Percentiles rank a stretch among this genome's conserved stretches.
Evolutionary conservation across 768 basidiomycete genomes (phyloP).

Genomic region (Neoboletus magnificus): DNA sequence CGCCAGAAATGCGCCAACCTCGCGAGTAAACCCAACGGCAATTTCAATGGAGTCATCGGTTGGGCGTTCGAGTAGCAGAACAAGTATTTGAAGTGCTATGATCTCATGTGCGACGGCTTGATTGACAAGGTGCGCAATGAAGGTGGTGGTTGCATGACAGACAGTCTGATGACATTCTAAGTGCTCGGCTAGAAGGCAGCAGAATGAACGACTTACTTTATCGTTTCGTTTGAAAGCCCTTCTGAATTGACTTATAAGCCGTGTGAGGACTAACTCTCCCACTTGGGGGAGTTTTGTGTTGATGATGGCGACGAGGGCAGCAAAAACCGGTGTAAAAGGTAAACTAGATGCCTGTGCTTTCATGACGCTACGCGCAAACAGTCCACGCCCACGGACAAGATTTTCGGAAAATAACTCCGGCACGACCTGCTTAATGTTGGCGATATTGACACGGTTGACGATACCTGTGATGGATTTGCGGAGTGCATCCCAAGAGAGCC

Average conservation of each 20-base stretch:
- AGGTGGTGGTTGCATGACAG: constrained; percentile 90
- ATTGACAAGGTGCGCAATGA: constrained; percentile 88
- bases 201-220: constrained; percentile 59
- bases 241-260: constrained; percentile 93
- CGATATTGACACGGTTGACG: constrained; percentile 96
- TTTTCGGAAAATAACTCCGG: constrained; percentile 94
- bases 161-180: constrained; percentile 57
- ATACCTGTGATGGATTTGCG: constrained; percentile 98
- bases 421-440: constrained; percentile 92
- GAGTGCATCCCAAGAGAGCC: constrained; percentile 95
- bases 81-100: constrained; percentile 90
- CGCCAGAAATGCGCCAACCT: constrained; percentile 91
- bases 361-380: constrained; percentile 95
- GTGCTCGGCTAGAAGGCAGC: background rate
- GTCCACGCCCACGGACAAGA: constrained; percentile 86
- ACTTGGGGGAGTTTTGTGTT: constrained; percentile 97
- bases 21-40: constrained; percentile 94
- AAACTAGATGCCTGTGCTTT: constrained; percentile 96
- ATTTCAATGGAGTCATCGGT: constrained; percentile 99
- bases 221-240: constrained; percentile 95
- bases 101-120: constrained; percentile 93
- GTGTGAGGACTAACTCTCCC: constrained; percentile 84
- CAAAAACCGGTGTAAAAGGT: constrained; percentile 97
- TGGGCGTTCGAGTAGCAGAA: constrained; percentile 91
- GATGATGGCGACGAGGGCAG: constrained; percentile 89